These are phyloP conservation scores for Drechslerella dactyloides DNA, from an alignment of 2,329 filamentous ascomycete genomes.

Conservation along the genomic window DNA sequence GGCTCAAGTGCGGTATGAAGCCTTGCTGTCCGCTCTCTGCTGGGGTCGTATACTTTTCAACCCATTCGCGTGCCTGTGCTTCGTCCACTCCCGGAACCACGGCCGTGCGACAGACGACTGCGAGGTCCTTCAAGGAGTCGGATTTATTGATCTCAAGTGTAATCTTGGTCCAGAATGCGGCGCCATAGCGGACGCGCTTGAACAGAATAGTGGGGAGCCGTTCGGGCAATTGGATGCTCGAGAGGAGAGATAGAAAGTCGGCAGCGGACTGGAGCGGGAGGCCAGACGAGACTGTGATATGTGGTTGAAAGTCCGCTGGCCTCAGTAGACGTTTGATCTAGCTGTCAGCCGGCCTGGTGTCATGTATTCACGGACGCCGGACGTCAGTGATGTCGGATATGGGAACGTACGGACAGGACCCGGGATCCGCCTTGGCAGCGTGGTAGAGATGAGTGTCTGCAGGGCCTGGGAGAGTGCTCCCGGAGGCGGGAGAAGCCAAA, in stretches of 20 bases:
- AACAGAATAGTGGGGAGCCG: conserved; percentile 35
- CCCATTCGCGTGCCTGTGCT: conserved; percentile 49
- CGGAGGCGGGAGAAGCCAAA: conserved; percentile 52
- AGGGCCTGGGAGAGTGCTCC: conserved; percentile 36
- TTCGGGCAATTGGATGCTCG: conserved; percentile 23
- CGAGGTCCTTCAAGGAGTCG: conserved; percentile 46
- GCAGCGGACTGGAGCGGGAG: conserved; percentile 35
- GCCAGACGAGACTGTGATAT: conserved; percentile 53
- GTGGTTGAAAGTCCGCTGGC: conserved; percentile 52
- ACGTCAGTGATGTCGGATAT: not conserved
- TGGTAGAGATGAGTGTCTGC: conserved; percentile 49
- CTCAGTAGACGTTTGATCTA: not conserved
- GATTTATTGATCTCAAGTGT: conserved; percentile 52
- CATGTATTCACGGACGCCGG: not conserved
- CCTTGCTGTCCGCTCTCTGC: conserved; percentile 50
- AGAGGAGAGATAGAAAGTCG: conserved; percentile 36
- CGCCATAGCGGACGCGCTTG: conserved; percentile 51
- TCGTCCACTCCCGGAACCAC: conserved; percentile 35
- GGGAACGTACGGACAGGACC: conserved; percentile 34
- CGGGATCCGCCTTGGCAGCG: conserved; percentile 51
- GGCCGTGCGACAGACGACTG: conserved; percentile 46
- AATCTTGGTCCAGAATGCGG: conserved; percentile 53
- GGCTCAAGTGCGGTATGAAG: conserved; percentile 53
- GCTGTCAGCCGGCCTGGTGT: not conserved
- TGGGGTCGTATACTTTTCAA: conserved; percentile 44